phyloP scores from a whole-genome alignment of 2,329 filamentous ascomycete species.

The Fusarium staphyleae region DNA sequence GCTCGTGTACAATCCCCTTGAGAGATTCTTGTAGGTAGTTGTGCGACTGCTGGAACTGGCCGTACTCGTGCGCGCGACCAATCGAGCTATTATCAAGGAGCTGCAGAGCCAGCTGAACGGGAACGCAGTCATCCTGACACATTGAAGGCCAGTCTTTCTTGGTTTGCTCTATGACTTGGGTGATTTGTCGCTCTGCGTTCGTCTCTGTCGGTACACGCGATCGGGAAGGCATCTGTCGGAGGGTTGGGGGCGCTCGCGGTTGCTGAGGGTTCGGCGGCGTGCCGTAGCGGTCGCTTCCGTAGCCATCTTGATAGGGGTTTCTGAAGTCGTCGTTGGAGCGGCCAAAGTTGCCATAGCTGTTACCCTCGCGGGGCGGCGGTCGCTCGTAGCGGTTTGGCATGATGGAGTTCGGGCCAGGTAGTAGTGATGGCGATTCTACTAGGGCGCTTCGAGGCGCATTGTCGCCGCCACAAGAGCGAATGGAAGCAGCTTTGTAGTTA shows the following conservation, averaged over 20 bases:
- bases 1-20: slow-evolving; percentile 96
- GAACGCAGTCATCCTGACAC: slow-evolving; percentile 86
- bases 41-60: slow-evolving; percentile 83
- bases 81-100: slow-evolving; percentile 94
- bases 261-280: slow-evolving; percentile 45
- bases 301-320: slow-evolving; percentile 47
- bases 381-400: slow-evolving; percentile 62
- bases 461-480: slow-evolving; percentile 12
- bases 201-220: slow-evolving; percentile 51
- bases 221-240: slow-evolving; percentile 48
- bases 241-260: slow-evolving; percentile 38
- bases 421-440: slow-evolving; percentile 18
- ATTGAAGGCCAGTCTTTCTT: slow-evolving; percentile 91
- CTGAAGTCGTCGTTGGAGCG: slow-evolving; percentile 56
- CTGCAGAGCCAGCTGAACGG: slow-evolving; percentile 93
- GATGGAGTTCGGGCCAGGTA: slow-evolving; percentile 34
- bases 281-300: slow-evolving; percentile 53
- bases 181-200: slow-evolving; percentile 63
- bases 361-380: slow-evolving; percentile 50
- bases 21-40: slow-evolving; percentile 89
- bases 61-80: slow-evolving; percentile 87
- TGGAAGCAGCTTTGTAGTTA: background rate
- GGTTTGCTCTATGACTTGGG: slow-evolving; percentile 79
- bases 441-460: slow-evolving; percentile 34
- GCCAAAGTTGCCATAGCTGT: slow-evolving; percentile 56